Base-by-base conservation (phyloP, 192 early-diverging fungal species). In the Entomortierella chlamydospora region DNA sequence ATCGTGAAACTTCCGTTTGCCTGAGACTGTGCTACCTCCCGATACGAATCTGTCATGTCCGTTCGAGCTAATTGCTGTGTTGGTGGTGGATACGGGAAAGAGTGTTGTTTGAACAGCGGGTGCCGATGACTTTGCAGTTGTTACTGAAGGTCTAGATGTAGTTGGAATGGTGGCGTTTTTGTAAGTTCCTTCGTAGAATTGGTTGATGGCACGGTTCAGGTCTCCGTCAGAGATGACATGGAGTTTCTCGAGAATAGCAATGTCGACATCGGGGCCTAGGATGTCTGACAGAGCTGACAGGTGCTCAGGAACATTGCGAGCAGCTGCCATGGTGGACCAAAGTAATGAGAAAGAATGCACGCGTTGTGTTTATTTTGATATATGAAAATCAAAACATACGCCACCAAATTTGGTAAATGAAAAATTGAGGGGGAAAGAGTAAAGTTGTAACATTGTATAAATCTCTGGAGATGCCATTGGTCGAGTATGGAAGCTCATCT, bases 161-260 rank as follows among this genome's bases (percentile, higher is more conserved):
- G 41, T 33, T 22, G 73, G 47, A 43, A 47, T 52, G 50, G 73
- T 41, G 11, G 45, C 66, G 57, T 58, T 60, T 4, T 37, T 20
- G n/a, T 80, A 68, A 9, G 72, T 68, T 18, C 65, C 71, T 50
- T 73, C 80, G 53, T 79, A 86, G 37, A 73, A 82, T 17, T 70
- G 57, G 60, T 86, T 83, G 43, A 79, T 78, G 49, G 85, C 81
- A n/a, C 45, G 57, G 57, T 82, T 83, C 9, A 86, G 42, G 68
- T 83, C 58, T 26, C 80, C 85, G 39, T 83, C 70, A 26, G 67
- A 63, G 34, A 73, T 52, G 53, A 50, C 68, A 64, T 83, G 60
- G 1, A 83, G 72, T 10, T 80, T 70, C 13, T 78, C 77, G 5
- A 83, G 68, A 1, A 55, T 80, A 2, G 68, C 62, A 22, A 70